Conservation (phyloP, 169 alveolate species). For the Cryptosporidium ubiquitum region DNA sequence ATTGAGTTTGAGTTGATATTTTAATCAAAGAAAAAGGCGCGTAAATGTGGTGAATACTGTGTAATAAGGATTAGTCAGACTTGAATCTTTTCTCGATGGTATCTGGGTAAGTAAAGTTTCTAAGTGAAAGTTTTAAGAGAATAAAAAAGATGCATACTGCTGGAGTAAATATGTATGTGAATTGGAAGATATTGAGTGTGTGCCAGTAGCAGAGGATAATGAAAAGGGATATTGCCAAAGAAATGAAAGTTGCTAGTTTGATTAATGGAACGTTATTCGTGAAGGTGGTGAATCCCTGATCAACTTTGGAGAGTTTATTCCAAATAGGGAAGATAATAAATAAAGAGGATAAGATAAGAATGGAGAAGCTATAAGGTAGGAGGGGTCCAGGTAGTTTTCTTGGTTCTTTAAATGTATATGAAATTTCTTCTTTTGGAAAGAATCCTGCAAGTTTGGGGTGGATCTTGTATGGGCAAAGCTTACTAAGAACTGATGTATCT, state of each 20-base stretch:
- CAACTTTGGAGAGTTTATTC: slow-evolving; percentile 13
- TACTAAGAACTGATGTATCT: slow-evolving; percentile 1
- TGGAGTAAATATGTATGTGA: slow-evolving; percentile 43
- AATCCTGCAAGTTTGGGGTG: slow-evolving; percentile 40
- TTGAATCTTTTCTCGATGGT: neutral
- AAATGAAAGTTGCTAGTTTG: neutral
- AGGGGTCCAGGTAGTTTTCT: slow-evolving; percentile 64
- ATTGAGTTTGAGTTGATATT: neutral
- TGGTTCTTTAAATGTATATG: slow-evolving; percentile 49
- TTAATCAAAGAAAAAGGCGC: neutral
- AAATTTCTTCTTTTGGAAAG: slow-evolving; percentile 49
- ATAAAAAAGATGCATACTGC: neutral
- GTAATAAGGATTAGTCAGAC: slow-evolving; percentile 1
- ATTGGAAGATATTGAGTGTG: slow-evolving; percentile 57
- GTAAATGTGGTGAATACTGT: neutral
- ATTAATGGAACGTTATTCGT: neutral
- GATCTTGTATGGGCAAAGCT: slow-evolving; percentile 34
- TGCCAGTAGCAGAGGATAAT: slow-evolving; percentile 60
- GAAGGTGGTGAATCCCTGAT: neutral
- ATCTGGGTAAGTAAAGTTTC: slow-evolving; percentile 4
- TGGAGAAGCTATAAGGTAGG: slow-evolving; percentile 20
- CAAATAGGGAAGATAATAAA: slow-evolving; percentile 6
- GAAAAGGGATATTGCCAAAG: slow-evolving; percentile 20
- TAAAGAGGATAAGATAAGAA: neutral
- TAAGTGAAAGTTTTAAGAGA: slow-evolving; percentile 17